Conservation (phyloP, 768 basidiomycete genomes). For the Epithele typhae region DNA sequence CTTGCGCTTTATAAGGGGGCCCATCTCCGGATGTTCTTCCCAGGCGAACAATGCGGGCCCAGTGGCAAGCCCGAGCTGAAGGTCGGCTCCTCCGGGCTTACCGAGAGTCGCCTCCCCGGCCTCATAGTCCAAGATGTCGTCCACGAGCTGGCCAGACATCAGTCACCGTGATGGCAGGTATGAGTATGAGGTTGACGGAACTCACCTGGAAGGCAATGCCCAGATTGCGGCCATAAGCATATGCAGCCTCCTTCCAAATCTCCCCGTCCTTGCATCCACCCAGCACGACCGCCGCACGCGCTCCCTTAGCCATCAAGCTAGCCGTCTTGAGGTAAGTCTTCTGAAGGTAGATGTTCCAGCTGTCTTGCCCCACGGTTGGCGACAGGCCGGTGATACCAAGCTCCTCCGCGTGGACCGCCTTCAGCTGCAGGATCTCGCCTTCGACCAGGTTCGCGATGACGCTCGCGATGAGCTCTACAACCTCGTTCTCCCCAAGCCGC, state of each 20-base stretch:
- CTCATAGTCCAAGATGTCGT: constrained; percentile 93
- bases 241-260: constrained; percentile 83
- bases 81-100: constrained; percentile 77
- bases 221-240: constrained; percentile 85
- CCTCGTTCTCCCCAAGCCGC: constrained; percentile 80
- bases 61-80: constrained; percentile 66
- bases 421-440: constrained; percentile 87
- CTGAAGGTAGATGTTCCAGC: constrained; percentile 78
- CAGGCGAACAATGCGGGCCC: constrained; percentile 85
- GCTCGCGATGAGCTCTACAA: constrained; percentile 88
- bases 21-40: constrained; percentile 76
- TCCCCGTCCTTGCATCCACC: constrained; percentile 79
- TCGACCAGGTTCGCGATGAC: constrained; percentile 96
- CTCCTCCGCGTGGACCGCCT: constrained; percentile 42
- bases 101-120: constrained; percentile 69
- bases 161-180: background rate
- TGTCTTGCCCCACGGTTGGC: constrained; percentile 34
- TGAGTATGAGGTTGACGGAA: background rate
- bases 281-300: constrained; percentile 80
- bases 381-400: constrained; percentile 27
- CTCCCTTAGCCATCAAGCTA: constrained; percentile 84
- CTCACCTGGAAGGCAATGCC: constrained; percentile 94
- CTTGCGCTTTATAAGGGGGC: constrained; percentile 73
- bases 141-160: constrained; percentile 64
- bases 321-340: constrained; percentile 95